These are phyloP conservation scores for Magnolia kwangsiensis DNA, from an alignment of 164 flowering plant species.

Conservation along the genomic window DNA sequence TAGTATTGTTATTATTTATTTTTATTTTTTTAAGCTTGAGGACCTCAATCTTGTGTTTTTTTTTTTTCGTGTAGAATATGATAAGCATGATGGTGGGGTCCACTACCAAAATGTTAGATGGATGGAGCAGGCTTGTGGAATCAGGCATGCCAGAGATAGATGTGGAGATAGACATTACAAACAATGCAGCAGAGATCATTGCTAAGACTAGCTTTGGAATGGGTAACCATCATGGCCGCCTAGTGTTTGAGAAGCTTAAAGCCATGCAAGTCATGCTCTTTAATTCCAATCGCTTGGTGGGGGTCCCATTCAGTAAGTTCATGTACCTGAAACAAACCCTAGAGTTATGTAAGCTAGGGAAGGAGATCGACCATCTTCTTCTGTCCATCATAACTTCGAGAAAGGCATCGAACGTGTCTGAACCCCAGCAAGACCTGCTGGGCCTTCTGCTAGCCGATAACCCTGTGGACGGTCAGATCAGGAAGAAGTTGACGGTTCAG, in stretches of 20 bases:
- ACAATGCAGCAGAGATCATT: constrained; percentile 65
- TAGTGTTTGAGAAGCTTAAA: constrained; percentile 55
- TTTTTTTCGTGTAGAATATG: constrained; percentile 48
- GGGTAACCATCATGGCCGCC: constrained; percentile 31
- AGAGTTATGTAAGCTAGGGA: constrained; percentile 50
- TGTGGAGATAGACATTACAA: constrained; percentile 48
- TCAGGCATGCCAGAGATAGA: constrained; percentile 56
- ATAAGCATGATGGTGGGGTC: constrained; percentile 60
- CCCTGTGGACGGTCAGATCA: constrained; percentile 10
- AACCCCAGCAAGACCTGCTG: constrained; percentile 38
- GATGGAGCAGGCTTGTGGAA: constrained; percentile 42
- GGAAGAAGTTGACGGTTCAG: constrained; percentile 23
- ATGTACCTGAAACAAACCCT: constrained; percentile 38
- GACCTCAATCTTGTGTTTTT: too few relatives aligned
- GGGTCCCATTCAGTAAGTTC: constrained; percentile 69
- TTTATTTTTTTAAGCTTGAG: too few relatives aligned
- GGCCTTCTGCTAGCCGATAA: constrained; percentile 51
- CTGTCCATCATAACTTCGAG: constrained; percentile 42
- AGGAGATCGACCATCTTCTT: constrained; percentile 67
- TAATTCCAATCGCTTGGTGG: constrained; percentile 57
- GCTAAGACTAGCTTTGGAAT: constrained; percentile 77
- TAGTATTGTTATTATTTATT: neutral
- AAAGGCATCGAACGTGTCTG: neutral
- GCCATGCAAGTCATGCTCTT: constrained; percentile 62
- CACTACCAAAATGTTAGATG: constrained; percentile 53